A percentile compares a stretch with the other conserved stretches of the same genome.
phyloP scores from a whole-genome alignment of 2,329 filamentous ascomycete genomes.

The Coniella lustricola region DNA sequence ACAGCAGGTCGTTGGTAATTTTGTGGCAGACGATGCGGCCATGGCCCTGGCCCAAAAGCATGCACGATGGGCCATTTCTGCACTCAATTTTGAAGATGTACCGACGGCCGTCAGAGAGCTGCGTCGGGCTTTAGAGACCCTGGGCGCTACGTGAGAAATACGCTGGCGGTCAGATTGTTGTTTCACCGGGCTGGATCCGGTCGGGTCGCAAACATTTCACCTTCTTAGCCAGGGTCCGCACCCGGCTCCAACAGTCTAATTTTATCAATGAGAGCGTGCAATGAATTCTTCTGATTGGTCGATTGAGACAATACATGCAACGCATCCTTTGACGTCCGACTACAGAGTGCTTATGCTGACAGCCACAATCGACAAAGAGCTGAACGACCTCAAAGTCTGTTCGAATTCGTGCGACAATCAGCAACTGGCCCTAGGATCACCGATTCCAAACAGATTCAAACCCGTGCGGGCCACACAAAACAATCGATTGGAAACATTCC shows the following conservation, averaged over 20 bases:
- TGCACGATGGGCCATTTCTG: slow-evolving; percentile 93
- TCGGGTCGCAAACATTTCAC: neutral
- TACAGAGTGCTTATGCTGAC: no score
- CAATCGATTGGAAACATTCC: no score
- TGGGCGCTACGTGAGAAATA: slow-evolving; percentile 53
- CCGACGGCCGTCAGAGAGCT: slow-evolving; percentile 83
- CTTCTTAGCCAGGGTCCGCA: neutral
- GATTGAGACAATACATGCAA: no score
- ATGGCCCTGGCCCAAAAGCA: slow-evolving; percentile 86
- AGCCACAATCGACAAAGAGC: no score
- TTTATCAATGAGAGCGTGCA: neutral
- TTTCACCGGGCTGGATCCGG: neutral
- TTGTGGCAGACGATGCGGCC: slow-evolving; percentile 54
- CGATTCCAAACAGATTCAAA: no score
- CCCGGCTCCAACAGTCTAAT: neutral
- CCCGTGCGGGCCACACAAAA: no score
- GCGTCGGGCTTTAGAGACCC: slow-evolving; percentile 60
- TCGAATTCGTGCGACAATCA: no score
- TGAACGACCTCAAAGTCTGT: no score
- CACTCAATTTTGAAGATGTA: slow-evolving; percentile 93
- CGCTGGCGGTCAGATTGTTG: neutral
- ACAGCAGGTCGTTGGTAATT: slow-evolving; percentile 17
- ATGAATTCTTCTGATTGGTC: no score
- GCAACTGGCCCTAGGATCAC: no score
- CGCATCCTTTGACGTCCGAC: neutral